Percentiles rank a stretch among this genome's conserved stretches.
These are phyloP conservation scores for Neurospora intermedia DNA, from an alignment of 495 filamentous ascomycete species.

Conservation along the genomic window DNA sequence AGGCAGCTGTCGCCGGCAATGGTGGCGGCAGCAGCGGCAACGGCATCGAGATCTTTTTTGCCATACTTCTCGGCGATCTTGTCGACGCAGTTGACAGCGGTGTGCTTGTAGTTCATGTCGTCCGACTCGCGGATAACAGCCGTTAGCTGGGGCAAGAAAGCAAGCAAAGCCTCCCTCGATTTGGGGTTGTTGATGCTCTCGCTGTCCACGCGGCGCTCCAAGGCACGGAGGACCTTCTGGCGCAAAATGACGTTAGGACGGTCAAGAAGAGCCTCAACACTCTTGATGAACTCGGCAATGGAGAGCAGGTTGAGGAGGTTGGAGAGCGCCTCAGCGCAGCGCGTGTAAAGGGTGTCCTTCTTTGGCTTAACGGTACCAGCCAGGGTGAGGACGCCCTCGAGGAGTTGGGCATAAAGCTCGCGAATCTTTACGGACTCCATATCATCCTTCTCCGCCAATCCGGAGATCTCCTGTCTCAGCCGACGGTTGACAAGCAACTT, in stretches of 20 bases:
- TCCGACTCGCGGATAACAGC: constrained; percentile 59
- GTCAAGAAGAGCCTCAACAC: constrained; percentile 65
- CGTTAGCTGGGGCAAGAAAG: constrained; percentile 67
- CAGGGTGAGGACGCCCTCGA: constrained; percentile 57
- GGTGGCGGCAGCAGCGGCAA: constrained; percentile 56
- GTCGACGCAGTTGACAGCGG: constrained; percentile 77
- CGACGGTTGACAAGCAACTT: constrained; percentile 40
- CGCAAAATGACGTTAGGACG: constrained; percentile 60
- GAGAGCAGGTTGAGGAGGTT: constrained; percentile 69
- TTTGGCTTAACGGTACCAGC: constrained; percentile 48
- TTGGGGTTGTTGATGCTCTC: constrained; percentile 52
- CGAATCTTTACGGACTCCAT: constrained; percentile 52
- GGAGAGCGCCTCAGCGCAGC: constrained; percentile 58
- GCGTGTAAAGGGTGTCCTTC: constrained; percentile 46
- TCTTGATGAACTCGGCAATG: constrained; percentile 73
- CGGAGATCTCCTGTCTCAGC: constrained; percentile 36
- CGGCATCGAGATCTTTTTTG: constrained; percentile 62
- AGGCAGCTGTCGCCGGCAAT: constrained; percentile 70
- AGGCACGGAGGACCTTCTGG: constrained; percentile 65
- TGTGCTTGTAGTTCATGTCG: constrained; percentile 64
- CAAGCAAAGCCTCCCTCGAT: constrained; percentile 58
- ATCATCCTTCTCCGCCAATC: constrained; percentile 41
- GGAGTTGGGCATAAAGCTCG: constrained; percentile 54
- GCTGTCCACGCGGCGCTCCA: constrained; percentile 62
- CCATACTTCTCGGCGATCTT: constrained; percentile 86